Evolutionary conservation across 768 basidiomycete species (phyloP).

Genomic region (Hydnomerulius pinastri): DNA sequence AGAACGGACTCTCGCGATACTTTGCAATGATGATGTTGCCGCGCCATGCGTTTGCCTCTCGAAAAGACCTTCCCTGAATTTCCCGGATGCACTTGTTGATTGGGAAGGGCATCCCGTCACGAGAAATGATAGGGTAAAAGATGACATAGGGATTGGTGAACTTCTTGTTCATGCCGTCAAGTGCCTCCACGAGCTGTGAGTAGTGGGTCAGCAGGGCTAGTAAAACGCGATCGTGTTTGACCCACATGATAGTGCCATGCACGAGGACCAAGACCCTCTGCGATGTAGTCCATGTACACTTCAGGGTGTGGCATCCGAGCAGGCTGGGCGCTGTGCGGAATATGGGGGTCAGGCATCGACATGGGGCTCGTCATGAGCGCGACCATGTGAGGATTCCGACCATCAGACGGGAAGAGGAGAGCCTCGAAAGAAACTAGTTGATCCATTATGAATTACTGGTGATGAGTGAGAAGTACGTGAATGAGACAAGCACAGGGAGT

Average conservation of each 20-base stretch:
- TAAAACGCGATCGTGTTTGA: conserved; percentile 15
- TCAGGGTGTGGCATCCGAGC: conserved; percentile 81
- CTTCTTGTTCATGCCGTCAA: conserved; percentile 79
- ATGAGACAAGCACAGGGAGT: conserved; percentile 12
- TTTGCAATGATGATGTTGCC: conserved; percentile 81
- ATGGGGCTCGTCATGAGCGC: conserved; percentile 71
- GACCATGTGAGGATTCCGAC: conserved; percentile 72
- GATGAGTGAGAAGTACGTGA: conserved; percentile 8
- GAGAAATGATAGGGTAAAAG: conserved; percentile 75
- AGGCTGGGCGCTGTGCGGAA: conserved; percentile 45
- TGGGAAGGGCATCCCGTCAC: conserved; percentile 82
- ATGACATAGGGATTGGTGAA: conserved; percentile 80
- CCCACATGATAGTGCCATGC: conserved; percentile 76
- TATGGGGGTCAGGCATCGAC: conserved; percentile 45
- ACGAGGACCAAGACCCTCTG: conserved; percentile 65
- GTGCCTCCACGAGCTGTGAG: conserved; percentile 64
- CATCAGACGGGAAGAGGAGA: conserved; percentile 78
- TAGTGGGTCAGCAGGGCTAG: conserved; percentile 19
- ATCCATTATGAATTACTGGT: conserved; percentile 50
- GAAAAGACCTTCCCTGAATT: conserved; percentile 64
- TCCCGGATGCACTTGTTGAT: conserved; percentile 75
- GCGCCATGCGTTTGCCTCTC: conserved; percentile 71
- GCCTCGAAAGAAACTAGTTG: conserved; percentile 65
- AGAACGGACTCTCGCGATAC: conserved; percentile 49
- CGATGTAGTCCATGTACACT: conserved; percentile 84